These are phyloP conservation scores for Naganishia vishniacii DNA, from an alignment of 768 basidiomycete genomes.

Conservation along the genomic window DNA sequence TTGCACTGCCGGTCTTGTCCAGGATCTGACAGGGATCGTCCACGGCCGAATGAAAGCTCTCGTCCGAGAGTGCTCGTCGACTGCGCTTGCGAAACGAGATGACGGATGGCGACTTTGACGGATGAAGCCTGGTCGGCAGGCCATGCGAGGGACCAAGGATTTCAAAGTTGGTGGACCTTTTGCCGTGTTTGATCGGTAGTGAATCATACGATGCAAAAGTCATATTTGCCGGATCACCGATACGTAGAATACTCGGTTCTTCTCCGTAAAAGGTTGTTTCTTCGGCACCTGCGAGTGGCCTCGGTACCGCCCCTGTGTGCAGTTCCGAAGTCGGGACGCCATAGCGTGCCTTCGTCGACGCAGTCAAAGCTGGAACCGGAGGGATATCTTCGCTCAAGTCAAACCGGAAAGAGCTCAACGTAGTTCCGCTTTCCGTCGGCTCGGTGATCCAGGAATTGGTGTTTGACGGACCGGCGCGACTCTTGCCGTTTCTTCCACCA, in stretches of 20 bases:
- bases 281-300: neutral
- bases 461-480: neutral
- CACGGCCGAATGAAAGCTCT: conserved; percentile 22
- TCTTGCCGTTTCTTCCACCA: neutral
- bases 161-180: conserved; percentile 22
- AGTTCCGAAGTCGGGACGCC: neutral
- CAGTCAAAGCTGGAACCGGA: neutral
- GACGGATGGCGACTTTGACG: conserved; percentile 5
- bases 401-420: conserved; percentile 15
- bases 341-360: conserved; percentile 15
- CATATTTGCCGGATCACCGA: conserved; percentile 17
- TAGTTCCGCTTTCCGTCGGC: conserved; percentile 15
- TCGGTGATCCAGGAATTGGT: conserved; percentile 24
- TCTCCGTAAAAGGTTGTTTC: conserved; percentile 14
- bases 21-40: conserved; percentile 8
- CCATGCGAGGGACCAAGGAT: conserved; percentile 15
- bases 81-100: conserved; percentile 2
- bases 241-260: conserved; percentile 5
- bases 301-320: neutral
- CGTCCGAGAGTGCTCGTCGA: conserved; percentile 14
- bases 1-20: neutral
- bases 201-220: conserved; percentile 16
- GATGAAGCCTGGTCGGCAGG: neutral
- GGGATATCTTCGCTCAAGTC: neutral
- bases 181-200: conserved; percentile 18